Evolutionary conservation across 2,329 filamentous ascomycete genomes (phyloP), one percentile per base, ranked within the genome.

Genomic region (Atkinsonella hypoxylon): DNA sequence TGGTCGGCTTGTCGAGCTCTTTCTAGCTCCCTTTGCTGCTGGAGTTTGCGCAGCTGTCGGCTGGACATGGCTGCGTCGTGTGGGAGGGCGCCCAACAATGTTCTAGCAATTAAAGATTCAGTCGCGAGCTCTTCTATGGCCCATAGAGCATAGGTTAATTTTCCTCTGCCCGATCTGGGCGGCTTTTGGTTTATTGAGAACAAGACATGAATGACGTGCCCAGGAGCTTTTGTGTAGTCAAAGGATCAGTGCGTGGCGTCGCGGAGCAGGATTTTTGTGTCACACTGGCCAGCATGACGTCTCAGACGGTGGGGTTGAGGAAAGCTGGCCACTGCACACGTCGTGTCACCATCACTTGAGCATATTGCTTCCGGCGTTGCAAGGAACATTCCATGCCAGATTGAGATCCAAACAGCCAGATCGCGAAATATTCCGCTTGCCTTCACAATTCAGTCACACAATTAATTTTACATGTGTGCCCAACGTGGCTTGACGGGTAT

Each of bases 21-120:
- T 45, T 70, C 67, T 15, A 73, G 63, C 58, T 76, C 72, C 45
- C 69, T 67, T 62, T 75, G 72, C 61, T 75, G 70, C 51, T 74
- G 73, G 36, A 78, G 64, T 62, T 74, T 77, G 44, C 74, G 72
- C 42, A 78, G 61, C 55, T 78, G 75, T 45, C 75, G 65, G 51
- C 66, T 76, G 18, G 75, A 77, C 75, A 78, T 78, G 39, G 42
- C 15, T 48, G 30, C 13, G 39, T 17, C n/a, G 13, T 42, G 9
- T n/a, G n/a, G n/a, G n/a, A n/a, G n/a, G 17, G 18, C 4, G 12
- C 3, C 20, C 13, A 11, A 11, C 30, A n/a, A 17, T 31, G 17
- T n/a, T 6, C 26, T 31, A 15, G 7, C 13, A 18, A 20, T 32
- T n/a, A 22, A 13, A 17, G 26, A 20, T 15, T 1, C 8, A 12